Conservation (phyloP, 2,329 filamentous ascomycete genomes). For the Pseudohalonectria lignicola region DNA sequence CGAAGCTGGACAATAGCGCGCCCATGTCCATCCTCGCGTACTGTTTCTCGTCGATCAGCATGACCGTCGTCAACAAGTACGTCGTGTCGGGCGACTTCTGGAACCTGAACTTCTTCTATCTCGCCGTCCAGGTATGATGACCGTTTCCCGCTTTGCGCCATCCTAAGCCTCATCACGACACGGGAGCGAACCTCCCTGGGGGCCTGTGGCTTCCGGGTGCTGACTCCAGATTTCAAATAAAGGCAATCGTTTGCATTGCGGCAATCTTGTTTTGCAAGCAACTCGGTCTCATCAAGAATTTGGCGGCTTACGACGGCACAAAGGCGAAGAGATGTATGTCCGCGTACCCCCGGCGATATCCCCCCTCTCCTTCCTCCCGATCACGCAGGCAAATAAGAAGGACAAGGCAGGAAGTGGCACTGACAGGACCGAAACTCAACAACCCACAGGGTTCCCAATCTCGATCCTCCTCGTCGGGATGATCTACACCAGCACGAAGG, state of each 20-base stretch:
- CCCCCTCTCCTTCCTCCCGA: background rate
- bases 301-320: conserved; percentile 70
- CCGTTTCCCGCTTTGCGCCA: background rate
- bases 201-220: background rate
- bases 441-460: conserved; percentile 81
- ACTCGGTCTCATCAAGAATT: conserved; percentile 68
- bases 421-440: background rate
- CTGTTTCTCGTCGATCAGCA: conserved; percentile 92
- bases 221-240: too few relatives aligned
- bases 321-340: conserved; percentile 85
- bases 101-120: conserved; percentile 94
- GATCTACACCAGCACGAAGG: conserved; percentile 97
- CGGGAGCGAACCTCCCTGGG: background rate
- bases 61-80: conserved; percentile 99
- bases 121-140: conserved; percentile 75
- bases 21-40: conserved; percentile 76
- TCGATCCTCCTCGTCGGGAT: conserved; percentile 93
- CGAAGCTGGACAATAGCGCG: conserved; percentile 62
- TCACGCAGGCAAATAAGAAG: too few relatives aligned
- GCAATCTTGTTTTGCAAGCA: conserved; percentile 79
- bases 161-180: background rate
- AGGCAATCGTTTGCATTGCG: conserved; percentile 83
- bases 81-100: conserved; percentile 83
- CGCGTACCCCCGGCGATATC: background rate
- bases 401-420: background rate